These are phyloP conservation scores for Fonsecaea multimorphosa DNA, from an alignment of 2,329 filamentous ascomycete genomes.

Conservation along the genomic window DNA sequence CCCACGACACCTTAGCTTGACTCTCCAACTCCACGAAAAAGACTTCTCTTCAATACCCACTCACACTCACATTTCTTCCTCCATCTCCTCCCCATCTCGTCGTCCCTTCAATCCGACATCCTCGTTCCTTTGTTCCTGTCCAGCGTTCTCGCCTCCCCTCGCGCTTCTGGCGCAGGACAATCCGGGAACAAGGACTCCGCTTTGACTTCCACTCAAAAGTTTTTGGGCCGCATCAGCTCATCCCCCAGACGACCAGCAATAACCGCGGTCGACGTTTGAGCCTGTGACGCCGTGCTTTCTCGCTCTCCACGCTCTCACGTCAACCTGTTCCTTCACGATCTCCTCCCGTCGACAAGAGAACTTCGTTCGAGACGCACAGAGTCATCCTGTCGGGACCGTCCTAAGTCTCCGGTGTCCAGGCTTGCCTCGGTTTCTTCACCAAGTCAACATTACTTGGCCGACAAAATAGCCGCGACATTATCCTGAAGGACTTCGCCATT, in stretches of 20 bases:
- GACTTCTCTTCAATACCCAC: conserved; percentile 29
- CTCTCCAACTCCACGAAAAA: conserved; percentile 28
- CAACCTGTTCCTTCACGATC: neutral
- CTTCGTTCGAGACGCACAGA: neutral
- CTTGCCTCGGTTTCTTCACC: neutral
- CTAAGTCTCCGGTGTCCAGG: neutral
- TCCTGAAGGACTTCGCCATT: neutral
- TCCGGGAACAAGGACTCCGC: conserved; percentile 17
- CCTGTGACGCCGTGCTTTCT: neutral
- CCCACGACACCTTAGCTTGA: conserved; percentile 23
- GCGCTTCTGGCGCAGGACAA: conserved; percentile 18
- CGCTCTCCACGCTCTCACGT: neutral
- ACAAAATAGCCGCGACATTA: neutral
- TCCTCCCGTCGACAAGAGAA: neutral
- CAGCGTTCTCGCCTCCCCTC: conserved; percentile 25
- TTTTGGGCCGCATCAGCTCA: conserved; percentile 32
- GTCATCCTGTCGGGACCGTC: neutral
- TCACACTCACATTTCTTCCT: conserved; percentile 24
- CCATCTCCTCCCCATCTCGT: conserved; percentile 12
- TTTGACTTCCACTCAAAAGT: conserved; percentile 30
- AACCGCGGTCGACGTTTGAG: neutral
- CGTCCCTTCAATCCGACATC: conserved; percentile 12
- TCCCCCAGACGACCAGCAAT: conserved; percentile 8
- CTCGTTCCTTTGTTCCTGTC: conserved; percentile 17
- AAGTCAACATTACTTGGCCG: conserved; percentile 1